phyloP scores from a whole-genome alignment of 495 filamentous ascomycete species.

The Cercophora scortea region DNA sequence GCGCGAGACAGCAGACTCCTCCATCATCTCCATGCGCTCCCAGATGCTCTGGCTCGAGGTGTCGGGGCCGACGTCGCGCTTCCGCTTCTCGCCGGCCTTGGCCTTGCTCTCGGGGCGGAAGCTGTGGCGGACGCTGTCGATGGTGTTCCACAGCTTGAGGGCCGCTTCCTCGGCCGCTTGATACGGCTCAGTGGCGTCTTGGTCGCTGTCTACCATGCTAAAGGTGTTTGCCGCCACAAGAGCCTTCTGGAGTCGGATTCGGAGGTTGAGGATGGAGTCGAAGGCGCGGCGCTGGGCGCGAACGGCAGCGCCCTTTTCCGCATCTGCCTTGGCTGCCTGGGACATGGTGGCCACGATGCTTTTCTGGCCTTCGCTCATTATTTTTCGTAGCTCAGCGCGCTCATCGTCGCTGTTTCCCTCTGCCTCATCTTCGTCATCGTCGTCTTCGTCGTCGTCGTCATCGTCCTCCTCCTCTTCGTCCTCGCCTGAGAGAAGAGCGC shows the following conservation, averaged over 20 bases:
- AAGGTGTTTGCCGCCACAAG: constrained; percentile 75
- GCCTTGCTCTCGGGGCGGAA: constrained; percentile 28
- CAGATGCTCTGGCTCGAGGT: constrained; percentile 57
- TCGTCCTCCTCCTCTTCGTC: constrained; percentile 29
- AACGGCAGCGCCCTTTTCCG: constrained; percentile 77
- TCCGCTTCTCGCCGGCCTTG: constrained; percentile 46
- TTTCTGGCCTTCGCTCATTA: constrained; percentile 68
- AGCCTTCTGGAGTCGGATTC: constrained; percentile 87
- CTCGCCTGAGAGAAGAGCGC: constrained; percentile 1
- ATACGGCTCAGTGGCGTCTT: constrained; percentile 38
- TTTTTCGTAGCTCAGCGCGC: constrained; percentile 39
- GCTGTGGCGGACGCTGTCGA: constrained; percentile 63
- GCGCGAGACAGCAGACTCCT: constrained; percentile 46
- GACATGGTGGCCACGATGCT: constrained; percentile 60
- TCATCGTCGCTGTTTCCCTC: constrained; percentile 32
- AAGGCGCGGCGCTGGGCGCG: constrained; percentile 77
- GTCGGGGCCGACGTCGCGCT: constrained; percentile 43
- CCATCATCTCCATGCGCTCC: constrained; percentile 56
- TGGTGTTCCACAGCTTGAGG: constrained; percentile 74
- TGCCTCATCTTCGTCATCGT: constrained; percentile 20
- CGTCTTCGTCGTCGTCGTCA: constrained; percentile 28
- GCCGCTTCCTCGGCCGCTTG: constrained; percentile 83
- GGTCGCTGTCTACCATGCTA: constrained; percentile 31
- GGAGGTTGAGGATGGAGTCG: constrained; percentile 75
- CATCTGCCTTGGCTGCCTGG: constrained; percentile 67